Percentiles rank a stretch among this genome's conserved stretches.
These are phyloP conservation scores for Neurospora sp. DNA, from an alignment of 495 filamentous ascomycete genomes.

Conservation along the genomic window DNA sequence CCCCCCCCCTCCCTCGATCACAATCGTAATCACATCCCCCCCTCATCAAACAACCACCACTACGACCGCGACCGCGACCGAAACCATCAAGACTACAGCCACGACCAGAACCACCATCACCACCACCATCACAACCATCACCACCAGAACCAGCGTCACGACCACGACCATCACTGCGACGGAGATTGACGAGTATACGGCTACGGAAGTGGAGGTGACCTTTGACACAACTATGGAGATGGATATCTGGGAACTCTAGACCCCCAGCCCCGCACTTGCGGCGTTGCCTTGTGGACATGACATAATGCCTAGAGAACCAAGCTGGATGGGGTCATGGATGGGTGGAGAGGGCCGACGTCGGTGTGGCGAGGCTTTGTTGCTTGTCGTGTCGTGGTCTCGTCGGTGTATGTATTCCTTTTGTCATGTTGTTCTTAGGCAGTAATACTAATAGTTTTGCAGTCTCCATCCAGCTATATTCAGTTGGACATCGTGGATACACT, in stretches of 20 bases:
- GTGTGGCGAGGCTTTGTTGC: not conserved
- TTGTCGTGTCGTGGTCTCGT: not conserved
- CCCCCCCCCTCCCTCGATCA: not conserved
- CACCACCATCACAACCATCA: not conserved
- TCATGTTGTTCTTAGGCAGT: too few relatives aligned
- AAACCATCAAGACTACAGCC: not conserved
- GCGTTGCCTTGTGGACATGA: not conserved
- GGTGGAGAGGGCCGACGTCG: not conserved
- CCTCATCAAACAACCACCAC: not conserved
- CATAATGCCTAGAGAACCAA: not conserved
- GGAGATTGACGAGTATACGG: not conserved
- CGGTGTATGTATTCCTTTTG: too few relatives aligned
- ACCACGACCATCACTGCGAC: not conserved
- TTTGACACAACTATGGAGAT: too few relatives aligned
- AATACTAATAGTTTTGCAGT: not conserved
- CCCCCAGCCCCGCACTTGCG: too few relatives aligned
- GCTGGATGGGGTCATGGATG: not conserved
- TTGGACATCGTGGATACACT: not conserved
- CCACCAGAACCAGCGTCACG: not conserved
- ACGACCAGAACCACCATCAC: not conserved
- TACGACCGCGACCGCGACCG: not conserved
- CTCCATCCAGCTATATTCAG: not conserved
- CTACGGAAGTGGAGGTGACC: too few relatives aligned
- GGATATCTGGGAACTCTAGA: too few relatives aligned
- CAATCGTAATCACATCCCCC: not conserved